phyloP scores from a whole-genome alignment of 2,329 filamentous ascomycete genomes.

The Talaromyces sp. region DNA sequence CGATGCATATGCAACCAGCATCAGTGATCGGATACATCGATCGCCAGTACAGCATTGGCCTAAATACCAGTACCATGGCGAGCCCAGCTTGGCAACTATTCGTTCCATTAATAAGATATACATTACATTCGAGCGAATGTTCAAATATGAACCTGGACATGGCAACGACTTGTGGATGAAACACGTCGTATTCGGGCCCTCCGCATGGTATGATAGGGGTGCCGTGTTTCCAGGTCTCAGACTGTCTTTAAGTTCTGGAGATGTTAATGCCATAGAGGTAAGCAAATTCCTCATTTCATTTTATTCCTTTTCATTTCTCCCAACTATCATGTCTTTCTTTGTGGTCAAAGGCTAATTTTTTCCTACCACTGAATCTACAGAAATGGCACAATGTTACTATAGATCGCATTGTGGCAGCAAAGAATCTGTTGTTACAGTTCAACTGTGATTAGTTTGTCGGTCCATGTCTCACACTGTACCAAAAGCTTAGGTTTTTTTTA shows the following conservation, averaged over 20 bases:
- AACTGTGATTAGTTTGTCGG: not conserved
- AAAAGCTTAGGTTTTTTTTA: not conserved
- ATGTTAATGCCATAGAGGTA: not conserved
- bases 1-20: not conserved
- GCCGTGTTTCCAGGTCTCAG: not conserved
- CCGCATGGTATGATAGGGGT: not conserved
- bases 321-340: not conserved
- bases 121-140: not conserved
- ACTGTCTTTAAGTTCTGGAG: not conserved
- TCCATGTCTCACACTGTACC: not conserved
- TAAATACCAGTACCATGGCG: not conserved
- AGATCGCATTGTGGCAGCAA: not conserved
- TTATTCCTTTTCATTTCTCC: not conserved
- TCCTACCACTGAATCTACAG: not conserved
- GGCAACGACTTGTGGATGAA: not conserved
- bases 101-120: not conserved
- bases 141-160: not conserved
- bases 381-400: not conserved
- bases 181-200: not conserved
- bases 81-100: not conserved
- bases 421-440: not conserved
- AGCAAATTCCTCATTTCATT: not conserved
- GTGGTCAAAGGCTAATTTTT: not conserved
- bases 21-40: not conserved
- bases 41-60: not conserved